These are phyloP conservation scores for Mytilinidion resinicola DNA, from an alignment of 495 filamentous ascomycete species.

Conservation along the genomic window DNA sequence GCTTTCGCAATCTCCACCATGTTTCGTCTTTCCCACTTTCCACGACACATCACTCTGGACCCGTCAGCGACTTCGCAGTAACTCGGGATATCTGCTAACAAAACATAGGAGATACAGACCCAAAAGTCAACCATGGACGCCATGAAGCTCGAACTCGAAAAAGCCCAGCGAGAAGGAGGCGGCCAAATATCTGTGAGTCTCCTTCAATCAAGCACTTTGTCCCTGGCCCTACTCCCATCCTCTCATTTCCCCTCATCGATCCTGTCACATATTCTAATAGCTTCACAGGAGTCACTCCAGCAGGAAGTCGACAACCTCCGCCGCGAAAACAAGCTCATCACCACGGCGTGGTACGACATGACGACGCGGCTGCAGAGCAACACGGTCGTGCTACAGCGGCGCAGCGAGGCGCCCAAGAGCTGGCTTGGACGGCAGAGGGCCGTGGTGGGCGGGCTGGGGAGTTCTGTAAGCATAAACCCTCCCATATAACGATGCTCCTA, in stretches of 20 bases:
- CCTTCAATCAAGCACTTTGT: too few species aligned
- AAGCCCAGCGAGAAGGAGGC: slow-evolving; percentile 14
- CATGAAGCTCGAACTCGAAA: slow-evolving; percentile 22
- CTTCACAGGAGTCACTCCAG: slow-evolving; percentile 16
- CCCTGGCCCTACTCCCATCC: neutral
- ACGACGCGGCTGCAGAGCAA: slow-evolving; percentile 80
- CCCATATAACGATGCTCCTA: too few species aligned
- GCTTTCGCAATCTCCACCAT: too few species aligned
- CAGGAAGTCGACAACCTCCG: slow-evolving; percentile 24
- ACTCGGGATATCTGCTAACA: too few species aligned
- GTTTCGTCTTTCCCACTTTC: too few species aligned
- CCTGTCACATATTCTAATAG: slow-evolving; percentile 5
- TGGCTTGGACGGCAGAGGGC: slow-evolving; percentile 84
- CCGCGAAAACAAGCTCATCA: slow-evolving; percentile 77
- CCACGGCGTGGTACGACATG: slow-evolving; percentile 89
- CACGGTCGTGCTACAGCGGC: slow-evolving; percentile 67
- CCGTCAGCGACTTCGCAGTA: too few species aligned
- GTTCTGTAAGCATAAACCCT: neutral
- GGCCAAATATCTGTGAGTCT: slow-evolving; percentile 23
- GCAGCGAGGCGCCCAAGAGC: slow-evolving; percentile 72
- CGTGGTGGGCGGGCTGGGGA: slow-evolving; percentile 8
- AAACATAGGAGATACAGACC: slow-evolving; percentile 11
- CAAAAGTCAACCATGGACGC: slow-evolving; percentile 52
- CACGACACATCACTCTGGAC: too few species aligned
- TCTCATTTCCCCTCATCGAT: neutral